phyloP scores from a whole-genome alignment of 176 grass and related monocot species.

The Triticum turgidum region DNA sequence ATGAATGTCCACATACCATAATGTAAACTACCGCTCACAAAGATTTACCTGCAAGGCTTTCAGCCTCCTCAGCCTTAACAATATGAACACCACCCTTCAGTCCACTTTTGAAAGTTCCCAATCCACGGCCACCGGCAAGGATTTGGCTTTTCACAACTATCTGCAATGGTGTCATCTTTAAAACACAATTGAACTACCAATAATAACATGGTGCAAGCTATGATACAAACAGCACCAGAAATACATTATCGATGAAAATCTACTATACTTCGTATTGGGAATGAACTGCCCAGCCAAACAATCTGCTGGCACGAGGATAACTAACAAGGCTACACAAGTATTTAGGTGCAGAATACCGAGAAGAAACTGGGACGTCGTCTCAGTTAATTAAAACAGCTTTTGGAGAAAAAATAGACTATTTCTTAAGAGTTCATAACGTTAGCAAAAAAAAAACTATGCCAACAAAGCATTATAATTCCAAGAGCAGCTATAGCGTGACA shows the following conservation, averaged over 20 bases:
- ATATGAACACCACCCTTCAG: slow-evolving; percentile 97
- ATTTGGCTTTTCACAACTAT: slow-evolving; percentile 99
- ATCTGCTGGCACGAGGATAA: neutral
- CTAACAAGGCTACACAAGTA: neutral
- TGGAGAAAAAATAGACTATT: neutral
- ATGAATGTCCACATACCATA: slow-evolving; percentile 28
- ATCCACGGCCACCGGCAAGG: slow-evolving; percentile 91
- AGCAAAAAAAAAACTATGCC: neutral
- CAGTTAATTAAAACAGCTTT: neutral
- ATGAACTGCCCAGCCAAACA: neutral
- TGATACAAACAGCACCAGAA: neutral
- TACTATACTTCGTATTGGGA: neutral
- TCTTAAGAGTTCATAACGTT: neutral
- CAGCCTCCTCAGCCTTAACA: slow-evolving; percentile 87
- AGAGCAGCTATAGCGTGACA: neutral
- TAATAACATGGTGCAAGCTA: neutral
- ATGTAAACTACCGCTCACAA: neutral
- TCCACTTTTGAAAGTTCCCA: slow-evolving; percentile 99
- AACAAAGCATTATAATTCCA: neutral
- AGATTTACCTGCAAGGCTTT: slow-evolving; percentile 63
- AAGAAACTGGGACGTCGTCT: neutral
- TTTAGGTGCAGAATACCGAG: neutral
- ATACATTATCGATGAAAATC: neutral
- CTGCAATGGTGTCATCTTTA: slow-evolving; percentile 35
- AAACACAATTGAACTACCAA: slow-evolving; percentile 11